Percentiles rank a stretch among this genome's conserved stretches.
phyloP scores from a whole-genome alignment of 2,329 filamentous ascomycete species.

The Calonectria pseudoreteaudii region DNA sequence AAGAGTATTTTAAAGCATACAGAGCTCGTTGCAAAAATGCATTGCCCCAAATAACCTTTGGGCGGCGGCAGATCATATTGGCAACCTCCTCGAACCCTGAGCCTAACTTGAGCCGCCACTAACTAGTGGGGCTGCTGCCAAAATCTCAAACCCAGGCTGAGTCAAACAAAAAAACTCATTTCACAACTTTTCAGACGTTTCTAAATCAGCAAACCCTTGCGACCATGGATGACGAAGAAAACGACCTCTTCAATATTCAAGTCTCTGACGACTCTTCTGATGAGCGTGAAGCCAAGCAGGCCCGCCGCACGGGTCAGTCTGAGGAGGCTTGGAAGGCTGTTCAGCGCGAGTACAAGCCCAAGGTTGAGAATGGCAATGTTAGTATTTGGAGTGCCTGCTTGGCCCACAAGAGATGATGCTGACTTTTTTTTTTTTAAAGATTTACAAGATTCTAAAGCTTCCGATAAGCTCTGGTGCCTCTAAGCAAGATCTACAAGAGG shows the following conservation, averaged over 20 bases:
- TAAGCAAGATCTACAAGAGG: constrained; percentile 63
- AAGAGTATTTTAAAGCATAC: background rate
- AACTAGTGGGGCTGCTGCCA: constrained; percentile 10
- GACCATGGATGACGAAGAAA: constrained; percentile 45
- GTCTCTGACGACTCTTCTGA: constrained; percentile 51
- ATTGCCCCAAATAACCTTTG: background rate
- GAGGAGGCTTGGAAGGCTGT: constrained; percentile 63
- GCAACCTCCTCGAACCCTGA: background rate
- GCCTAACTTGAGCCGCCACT: background rate
- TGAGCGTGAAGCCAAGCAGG: constrained; percentile 44
- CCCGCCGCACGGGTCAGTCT: constrained; percentile 57
- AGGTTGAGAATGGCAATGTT: constrained; percentile 66
- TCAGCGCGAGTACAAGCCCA: constrained; percentile 57
- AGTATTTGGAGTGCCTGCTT: constrained; percentile 41
- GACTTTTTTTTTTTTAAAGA: constrained; percentile 46
- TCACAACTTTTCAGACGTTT: background rate
- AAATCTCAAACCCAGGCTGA: constrained; percentile 11
- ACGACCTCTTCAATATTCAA: constrained; percentile 46
- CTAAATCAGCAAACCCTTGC: background rate
- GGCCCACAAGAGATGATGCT: background rate
- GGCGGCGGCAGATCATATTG: background rate
- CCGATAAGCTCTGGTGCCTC: constrained; percentile 52
- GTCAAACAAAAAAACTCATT: constrained; percentile 21
- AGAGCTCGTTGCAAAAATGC: background rate
- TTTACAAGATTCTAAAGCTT: constrained; percentile 56